Conservation (phyloP, 805 yeast genomes). For the Wickerhamiella nectarea region DNA sequence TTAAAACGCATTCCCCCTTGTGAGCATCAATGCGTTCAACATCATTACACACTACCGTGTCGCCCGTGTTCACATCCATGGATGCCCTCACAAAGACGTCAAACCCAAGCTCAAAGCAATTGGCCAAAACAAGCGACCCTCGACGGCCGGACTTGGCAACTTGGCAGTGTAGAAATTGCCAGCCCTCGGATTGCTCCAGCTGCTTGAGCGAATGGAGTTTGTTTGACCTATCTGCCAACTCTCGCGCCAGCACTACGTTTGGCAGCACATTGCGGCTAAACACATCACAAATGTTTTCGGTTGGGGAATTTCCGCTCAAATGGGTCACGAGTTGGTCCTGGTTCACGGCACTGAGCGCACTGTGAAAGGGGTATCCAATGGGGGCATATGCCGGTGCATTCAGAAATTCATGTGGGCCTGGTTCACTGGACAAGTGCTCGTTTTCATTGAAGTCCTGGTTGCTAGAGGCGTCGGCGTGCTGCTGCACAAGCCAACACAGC, state of each 20-base stretch:
- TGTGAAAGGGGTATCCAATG: conserved; percentile 15
- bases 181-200: neutral
- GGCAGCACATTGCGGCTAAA: conserved; percentile 2
- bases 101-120: neutral
- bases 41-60: conserved; percentile 33
- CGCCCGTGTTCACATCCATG: conserved; percentile 13
- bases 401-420: conserved; percentile 13
- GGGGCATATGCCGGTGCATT: conserved; percentile 15
- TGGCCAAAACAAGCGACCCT: neutral
- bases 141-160: neutral
- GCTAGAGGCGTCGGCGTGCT: neutral
- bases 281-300: neutral
- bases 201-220: neutral
- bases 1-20: conserved; percentile 16
- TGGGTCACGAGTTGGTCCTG: conserved; percentile 11
- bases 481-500: conserved; percentile 8
- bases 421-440: conserved; percentile 7
- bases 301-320: neutral
- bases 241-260: neutral
- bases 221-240: neutral
- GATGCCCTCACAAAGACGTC: conserved; percentile 1
- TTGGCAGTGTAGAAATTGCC: neutral
- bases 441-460: neutral
- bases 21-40: conserved; percentile 18
- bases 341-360: conserved; percentile 15